Evolutionary conservation across 1,284 basidiomycete species (phyloP).

Genomic region (Anthracocystis panici-leucophaei): DNA sequence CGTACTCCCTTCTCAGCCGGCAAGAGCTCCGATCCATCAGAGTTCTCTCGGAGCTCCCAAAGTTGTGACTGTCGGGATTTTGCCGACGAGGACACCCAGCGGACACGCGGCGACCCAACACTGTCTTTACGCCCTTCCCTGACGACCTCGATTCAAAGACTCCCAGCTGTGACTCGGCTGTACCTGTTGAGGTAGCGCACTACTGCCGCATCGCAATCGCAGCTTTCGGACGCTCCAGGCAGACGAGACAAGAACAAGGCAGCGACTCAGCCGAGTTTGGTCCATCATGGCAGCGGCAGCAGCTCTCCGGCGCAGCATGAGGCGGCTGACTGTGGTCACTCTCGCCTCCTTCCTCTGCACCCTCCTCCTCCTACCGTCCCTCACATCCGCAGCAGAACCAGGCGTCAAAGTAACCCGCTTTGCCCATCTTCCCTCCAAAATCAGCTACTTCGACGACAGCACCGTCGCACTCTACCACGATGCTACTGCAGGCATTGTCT

Average conservation of each 20-base stretch:
- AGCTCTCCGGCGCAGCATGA: conserved; percentile 2
- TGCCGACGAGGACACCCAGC: not conserved
- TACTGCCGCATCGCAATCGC: not conserved
- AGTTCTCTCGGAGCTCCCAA: not conserved
- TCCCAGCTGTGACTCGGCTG: not conserved
- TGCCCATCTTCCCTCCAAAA: conserved; percentile 78
- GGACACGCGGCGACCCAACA: not conserved
- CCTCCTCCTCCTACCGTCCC: conserved; percentile 1
- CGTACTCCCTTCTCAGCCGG: not conserved
- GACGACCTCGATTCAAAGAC: not conserved
- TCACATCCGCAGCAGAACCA: conserved; percentile 57
- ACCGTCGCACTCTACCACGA: conserved; percentile 87
- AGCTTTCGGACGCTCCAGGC: not conserved
- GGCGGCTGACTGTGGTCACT: conserved; percentile 1
- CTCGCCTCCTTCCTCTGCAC: conserved; percentile 4
- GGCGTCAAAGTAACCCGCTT: conserved; percentile 71
- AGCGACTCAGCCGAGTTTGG: not conserved
- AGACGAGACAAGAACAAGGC: not conserved
- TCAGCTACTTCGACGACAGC: conserved; percentile 94
- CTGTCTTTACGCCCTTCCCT: not conserved
- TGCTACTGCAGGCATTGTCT: conserved; percentile 76
- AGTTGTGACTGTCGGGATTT: not conserved
- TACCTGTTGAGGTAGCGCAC: not conserved
- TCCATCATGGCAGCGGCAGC: conserved; percentile 4
- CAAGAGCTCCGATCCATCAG: not conserved